These are phyloP conservation scores for Chaetomium sp. DNA, from an alignment of 2,329 filamentous ascomycete genomes.

Conservation along the genomic window DNA sequence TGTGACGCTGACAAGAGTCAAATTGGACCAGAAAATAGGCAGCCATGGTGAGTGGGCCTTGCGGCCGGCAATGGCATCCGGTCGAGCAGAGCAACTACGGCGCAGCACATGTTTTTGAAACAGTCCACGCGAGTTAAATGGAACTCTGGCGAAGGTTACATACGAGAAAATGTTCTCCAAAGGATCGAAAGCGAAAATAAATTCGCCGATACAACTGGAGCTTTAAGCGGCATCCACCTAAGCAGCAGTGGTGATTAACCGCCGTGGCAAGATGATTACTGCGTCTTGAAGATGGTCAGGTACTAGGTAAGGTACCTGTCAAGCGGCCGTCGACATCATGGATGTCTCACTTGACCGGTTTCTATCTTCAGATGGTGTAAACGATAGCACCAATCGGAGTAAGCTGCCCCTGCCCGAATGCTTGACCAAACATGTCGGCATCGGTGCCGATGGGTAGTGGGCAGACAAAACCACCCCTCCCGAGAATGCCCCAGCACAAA, in stretches of 20 bases:
- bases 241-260: not conserved
- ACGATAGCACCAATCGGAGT: not conserved
- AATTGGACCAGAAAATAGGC: not conserved
- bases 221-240: not conserved
- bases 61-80: not conserved
- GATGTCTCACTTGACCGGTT: not conserved
- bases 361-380: not conserved
- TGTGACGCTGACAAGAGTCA: not conserved
- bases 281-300: not conserved
- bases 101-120: not conserved
- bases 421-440: slow-evolving; percentile 1
- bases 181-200: not conserved
- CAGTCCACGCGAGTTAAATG: not conserved
- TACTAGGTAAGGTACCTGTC: no score
- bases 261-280: not conserved
- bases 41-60: not conserved
- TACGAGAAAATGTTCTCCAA: not conserved
- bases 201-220: not conserved
- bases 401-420: not conserved
- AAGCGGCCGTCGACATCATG: not conserved
- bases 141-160: not conserved
- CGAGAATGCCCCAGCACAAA: not conserved
- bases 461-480: not conserved
- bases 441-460: not conserved
- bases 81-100: not conserved